Evolutionary conservation across 1,284 basidiomycete genomes (phyloP).

Genomic region (Gomphus bonarii): DNA sequence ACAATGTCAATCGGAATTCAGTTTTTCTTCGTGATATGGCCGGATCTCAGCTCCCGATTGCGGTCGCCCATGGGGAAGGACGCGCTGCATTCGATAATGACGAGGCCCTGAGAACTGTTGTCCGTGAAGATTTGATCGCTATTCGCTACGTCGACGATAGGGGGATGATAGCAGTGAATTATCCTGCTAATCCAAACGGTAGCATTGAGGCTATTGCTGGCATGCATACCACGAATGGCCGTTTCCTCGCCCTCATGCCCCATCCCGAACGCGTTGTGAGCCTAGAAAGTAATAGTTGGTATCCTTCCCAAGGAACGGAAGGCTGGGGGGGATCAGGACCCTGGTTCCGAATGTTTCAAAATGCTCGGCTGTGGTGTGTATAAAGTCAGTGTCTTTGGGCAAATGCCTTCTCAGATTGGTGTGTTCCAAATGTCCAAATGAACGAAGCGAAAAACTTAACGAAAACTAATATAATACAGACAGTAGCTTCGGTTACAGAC

Average conservation of each 20-base stretch:
- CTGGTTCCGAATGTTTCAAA: slow-evolving; percentile 95
- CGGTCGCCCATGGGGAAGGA: slow-evolving; percentile 95
- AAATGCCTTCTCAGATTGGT: neutral
- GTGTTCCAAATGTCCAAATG: neutral
- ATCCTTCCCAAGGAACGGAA: slow-evolving; percentile 45
- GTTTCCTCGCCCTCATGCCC: slow-evolving; percentile 93
- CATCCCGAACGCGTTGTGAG: slow-evolving; percentile 80
- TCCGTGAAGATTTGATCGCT: slow-evolving; percentile 46
- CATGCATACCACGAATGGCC: slow-evolving; percentile 76
- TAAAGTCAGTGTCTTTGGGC: neutral
- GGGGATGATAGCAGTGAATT: slow-evolving; percentile 58
- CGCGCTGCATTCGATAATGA: slow-evolving; percentile 58
- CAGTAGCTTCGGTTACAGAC: neutral
- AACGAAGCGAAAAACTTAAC: neutral
- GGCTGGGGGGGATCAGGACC: slow-evolving; percentile 70
- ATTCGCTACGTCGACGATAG: slow-evolving; percentile 70
- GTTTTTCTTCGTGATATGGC: slow-evolving; percentile 88
- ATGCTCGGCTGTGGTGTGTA: slow-evolving; percentile 44
- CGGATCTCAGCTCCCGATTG: slow-evolving; percentile 81
- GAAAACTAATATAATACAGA: neutral
- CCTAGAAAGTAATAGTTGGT: slow-evolving; percentile 83
- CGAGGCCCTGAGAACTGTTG: slow-evolving; percentile 33
- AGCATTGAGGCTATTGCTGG: slow-evolving; percentile 82
- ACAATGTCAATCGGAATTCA: slow-evolving; percentile 42
- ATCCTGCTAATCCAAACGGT: slow-evolving; percentile 96